phyloP scores from a whole-genome alignment of 2,329 filamentous ascomycete genomes.

The Aureobasidium leucospermi region DNA sequence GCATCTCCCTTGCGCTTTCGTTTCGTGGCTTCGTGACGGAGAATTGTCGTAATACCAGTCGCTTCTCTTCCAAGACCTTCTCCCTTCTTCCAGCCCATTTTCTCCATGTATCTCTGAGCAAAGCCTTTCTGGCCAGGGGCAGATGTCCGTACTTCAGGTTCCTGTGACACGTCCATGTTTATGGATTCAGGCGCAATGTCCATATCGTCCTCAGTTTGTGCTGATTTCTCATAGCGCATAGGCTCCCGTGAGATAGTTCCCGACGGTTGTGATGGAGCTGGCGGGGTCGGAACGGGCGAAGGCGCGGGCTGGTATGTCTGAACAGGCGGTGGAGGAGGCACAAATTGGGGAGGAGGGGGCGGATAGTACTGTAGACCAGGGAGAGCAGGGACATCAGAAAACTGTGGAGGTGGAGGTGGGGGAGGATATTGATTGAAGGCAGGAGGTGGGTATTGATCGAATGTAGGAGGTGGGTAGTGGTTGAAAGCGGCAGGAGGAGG shows the following conservation, averaged over 20 bases:
- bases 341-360: slow-evolving; percentile 18
- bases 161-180: slow-evolving; percentile 22
- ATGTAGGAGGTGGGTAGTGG: slow-evolving; percentile 17
- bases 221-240: slow-evolving; percentile 59
- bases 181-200: slow-evolving; percentile 18
- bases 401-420: slow-evolving; percentile 21
- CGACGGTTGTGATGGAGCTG: slow-evolving; percentile 33
- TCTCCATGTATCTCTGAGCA: slow-evolving; percentile 80
- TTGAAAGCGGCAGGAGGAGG: neutral
- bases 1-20: slow-evolving; percentile 70
- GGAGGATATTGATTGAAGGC: slow-evolving; percentile 14
- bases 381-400: neutral
- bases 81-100: slow-evolving; percentile 89
- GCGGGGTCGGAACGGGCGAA: slow-evolving; percentile 17
- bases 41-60: slow-evolving; percentile 75
- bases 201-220: slow-evolving; percentile 32
- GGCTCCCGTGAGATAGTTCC: slow-evolving; percentile 72
- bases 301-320: slow-evolving; percentile 10
- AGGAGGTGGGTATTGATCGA: neutral
- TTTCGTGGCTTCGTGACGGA: slow-evolving; percentile 80
- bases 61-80: slow-evolving; percentile 76
- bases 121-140: slow-evolving; percentile 78
- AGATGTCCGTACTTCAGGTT: slow-evolving; percentile 45
- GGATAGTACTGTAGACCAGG: slow-evolving; percentile 26
- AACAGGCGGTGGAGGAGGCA: slow-evolving; percentile 7